These are phyloP conservation scores for Coemansia sp. DNA, from an alignment of 192 early-diverging fungal species.

Conservation along the genomic window DNA sequence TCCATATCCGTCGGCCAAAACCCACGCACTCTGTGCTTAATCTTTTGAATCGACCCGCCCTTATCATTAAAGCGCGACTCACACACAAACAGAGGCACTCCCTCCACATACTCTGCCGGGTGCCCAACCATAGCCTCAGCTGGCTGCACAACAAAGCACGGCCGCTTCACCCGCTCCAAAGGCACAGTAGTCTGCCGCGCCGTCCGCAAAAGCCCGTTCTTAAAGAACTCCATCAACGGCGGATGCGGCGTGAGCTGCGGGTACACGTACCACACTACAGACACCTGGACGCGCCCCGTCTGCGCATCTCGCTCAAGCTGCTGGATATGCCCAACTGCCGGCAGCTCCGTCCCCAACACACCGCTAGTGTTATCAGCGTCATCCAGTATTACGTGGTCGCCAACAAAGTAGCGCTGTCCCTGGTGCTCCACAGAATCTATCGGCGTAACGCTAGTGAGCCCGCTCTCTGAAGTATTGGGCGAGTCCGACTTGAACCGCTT, in stretches of 20 bases:
- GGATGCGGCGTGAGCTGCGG: conserved; percentile 40
- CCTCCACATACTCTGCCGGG: conserved; percentile 33
- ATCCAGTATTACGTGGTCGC: conserved; percentile 42
- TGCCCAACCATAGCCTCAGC: conserved; percentile 27
- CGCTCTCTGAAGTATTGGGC: not conserved
- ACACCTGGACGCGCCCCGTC: not conserved
- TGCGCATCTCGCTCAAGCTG: conserved; percentile 13
- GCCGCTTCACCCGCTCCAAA: conserved; percentile 7
- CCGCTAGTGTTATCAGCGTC: conserved; percentile 38
- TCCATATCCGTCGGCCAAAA: conserved; percentile 39
- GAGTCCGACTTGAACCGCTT: conserved; percentile 12
- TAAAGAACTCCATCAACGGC: conserved; percentile 40
- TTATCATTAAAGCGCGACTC: conserved; percentile 44
- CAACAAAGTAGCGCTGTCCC: conserved; percentile 25
- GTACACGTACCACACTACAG: conserved; percentile 36
- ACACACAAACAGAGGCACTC: conserved; percentile 34
- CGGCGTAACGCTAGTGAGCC: not conserved
- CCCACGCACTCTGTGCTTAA: conserved; percentile 29
- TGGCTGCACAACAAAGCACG: conserved; percentile 41
- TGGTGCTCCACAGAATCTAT: conserved; percentile 24
- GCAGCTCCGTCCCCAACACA: conserved; percentile 17
- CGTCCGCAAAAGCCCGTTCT: conserved; percentile 33
- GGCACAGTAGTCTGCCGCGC: conserved; percentile 30
- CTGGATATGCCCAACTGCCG: conserved; percentile 35
- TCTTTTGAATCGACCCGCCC: conserved; percentile 41